Percentiles rank a stretch among this genome's conserved stretches.
Evolutionary conservation across 768 basidiomycete species (phyloP).

Genomic region (Hericium coralloides): DNA sequence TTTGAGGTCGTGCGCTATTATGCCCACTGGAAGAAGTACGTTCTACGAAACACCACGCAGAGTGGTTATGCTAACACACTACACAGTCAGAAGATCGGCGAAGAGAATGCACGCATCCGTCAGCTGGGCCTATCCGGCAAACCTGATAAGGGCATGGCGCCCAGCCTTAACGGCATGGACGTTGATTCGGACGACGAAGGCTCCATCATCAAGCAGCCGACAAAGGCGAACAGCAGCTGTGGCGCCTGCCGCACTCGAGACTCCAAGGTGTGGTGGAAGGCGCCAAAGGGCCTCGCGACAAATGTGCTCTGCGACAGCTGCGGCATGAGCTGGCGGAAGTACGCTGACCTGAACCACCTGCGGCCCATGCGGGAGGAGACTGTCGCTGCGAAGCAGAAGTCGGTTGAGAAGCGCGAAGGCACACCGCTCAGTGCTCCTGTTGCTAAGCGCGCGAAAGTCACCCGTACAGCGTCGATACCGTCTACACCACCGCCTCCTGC

Average conservation of each 20-base stretch:
- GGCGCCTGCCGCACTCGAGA: conserved; percentile 82
- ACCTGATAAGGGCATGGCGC: not conserved
- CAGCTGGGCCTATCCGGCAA: conserved; percentile 3
- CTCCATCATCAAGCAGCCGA: conserved; percentile 54
- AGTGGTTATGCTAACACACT: conserved; percentile 1
- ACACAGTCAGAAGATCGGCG: conserved; percentile 53
- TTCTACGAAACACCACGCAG: not conserved
- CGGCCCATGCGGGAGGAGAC: conserved; percentile 64
- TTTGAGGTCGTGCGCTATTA: conserved; percentile 79
- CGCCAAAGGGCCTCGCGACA: conserved; percentile 76
- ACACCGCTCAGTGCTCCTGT: conserved; percentile 39
- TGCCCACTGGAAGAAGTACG: conserved; percentile 79
- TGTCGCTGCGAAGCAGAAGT: conserved; percentile 27
- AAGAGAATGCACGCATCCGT: conserved; percentile 39
- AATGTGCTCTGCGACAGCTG: conserved; percentile 78
- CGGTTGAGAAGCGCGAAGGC: conserved; percentile 51
- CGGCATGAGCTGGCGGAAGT: conserved; percentile 87
- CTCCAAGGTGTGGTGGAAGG: conserved; percentile 82
- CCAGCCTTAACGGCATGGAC: not conserved
- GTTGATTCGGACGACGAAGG: conserved; percentile 59
- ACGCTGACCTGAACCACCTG: conserved; percentile 73
- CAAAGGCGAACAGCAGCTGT: conserved; percentile 51
- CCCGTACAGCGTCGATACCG: conserved; percentile 31
- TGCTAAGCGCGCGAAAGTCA: conserved; percentile 63
- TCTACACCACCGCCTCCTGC: conserved; percentile 57